phyloP scores from a whole-genome alignment of 1,284 basidiomycete species.

The Mycena citricolor region DNA sequence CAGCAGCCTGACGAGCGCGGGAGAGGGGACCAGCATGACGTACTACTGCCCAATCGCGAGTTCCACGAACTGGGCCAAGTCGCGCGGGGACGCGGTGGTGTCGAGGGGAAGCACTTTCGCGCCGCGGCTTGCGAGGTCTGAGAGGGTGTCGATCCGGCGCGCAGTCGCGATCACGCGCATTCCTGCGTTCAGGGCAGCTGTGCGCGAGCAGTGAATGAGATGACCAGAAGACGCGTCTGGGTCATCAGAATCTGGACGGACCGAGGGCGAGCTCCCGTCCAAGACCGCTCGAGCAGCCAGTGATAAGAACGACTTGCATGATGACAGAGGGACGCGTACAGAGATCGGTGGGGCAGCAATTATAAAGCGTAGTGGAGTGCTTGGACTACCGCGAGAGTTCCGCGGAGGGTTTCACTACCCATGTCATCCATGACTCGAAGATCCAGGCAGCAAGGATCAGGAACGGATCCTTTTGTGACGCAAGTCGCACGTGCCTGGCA shows the following conservation, averaged over 20 bases:
- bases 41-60: slow-evolving; percentile 17
- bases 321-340: too few species aligned
- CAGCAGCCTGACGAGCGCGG: neutral
- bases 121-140: slow-evolving; percentile 8
- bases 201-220: slow-evolving; percentile 11
- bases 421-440: too few species aligned
- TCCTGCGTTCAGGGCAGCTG: slow-evolving; percentile 9
- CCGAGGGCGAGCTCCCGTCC: slow-evolving; percentile 11
- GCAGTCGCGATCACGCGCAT: slow-evolving; percentile 19
- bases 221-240: slow-evolving; percentile 18
- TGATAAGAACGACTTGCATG: slow-evolving; percentile 18
- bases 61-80: slow-evolving; percentile 15
- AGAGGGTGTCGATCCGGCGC: slow-evolving; percentile 8
- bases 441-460: too few species aligned
- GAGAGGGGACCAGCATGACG: neutral
- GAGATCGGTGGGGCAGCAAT: too few species aligned
- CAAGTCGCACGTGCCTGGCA: too few species aligned
- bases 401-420: too few species aligned
- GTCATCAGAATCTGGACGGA: slow-evolving; percentile 1
- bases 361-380: too few species aligned
- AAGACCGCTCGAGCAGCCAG: slow-evolving; percentile 14
- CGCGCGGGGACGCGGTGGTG: slow-evolving; percentile 12
- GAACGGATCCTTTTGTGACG: too few species aligned
- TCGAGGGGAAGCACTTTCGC: slow-evolving; percentile 8
- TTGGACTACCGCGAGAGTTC: too few species aligned